phyloP scores from a whole-genome alignment of 768 basidiomycete genomes.

The Auricularia sp. region DNA sequence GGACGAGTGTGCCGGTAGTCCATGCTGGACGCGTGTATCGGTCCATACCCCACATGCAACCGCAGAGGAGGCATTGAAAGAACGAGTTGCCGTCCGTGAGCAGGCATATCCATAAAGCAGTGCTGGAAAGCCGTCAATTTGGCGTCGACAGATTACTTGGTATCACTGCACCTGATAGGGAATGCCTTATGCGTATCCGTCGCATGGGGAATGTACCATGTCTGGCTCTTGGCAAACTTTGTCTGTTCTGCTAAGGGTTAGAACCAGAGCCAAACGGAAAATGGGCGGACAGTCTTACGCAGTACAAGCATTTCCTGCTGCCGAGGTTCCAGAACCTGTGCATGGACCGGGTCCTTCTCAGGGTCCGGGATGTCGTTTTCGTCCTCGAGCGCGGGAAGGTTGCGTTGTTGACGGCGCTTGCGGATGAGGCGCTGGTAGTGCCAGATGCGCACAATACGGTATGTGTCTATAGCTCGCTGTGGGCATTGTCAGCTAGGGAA shows the following conservation, averaged over 20 bases:
- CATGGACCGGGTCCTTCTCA: constrained; percentile 54
- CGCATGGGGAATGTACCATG: constrained; percentile 82
- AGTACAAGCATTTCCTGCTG: constrained; percentile 56
- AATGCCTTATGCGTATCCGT: constrained; percentile 63
- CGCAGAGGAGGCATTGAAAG: constrained; percentile 68
- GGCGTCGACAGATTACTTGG: background rate
- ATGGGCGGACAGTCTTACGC: constrained; percentile 31
- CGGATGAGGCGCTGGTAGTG: constrained; percentile 53
- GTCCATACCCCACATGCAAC: constrained; percentile 73
- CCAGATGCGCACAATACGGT: constrained; percentile 67
- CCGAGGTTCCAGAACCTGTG: constrained; percentile 55
- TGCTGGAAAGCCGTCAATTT: constrained; percentile 24
- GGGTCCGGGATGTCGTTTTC: constrained; percentile 78
- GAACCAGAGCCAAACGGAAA: background rate
- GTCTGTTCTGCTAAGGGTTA: constrained; percentile 43
- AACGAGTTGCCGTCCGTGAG: constrained; percentile 68
- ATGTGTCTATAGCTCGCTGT: constrained; percentile 57
- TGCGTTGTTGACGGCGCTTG: constrained; percentile 47
- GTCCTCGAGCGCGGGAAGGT: constrained; percentile 60
- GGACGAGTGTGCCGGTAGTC: constrained; percentile 51
- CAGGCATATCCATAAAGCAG: constrained; percentile 62
- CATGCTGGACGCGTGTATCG: constrained; percentile 61
- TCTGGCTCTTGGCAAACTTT: constrained; percentile 59
- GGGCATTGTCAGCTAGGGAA: background rate
- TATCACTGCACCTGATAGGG: constrained; percentile 16